Conservation (phyloP, 768 basidiomycete species). For the Suillus fuscotomentosus region DNA sequence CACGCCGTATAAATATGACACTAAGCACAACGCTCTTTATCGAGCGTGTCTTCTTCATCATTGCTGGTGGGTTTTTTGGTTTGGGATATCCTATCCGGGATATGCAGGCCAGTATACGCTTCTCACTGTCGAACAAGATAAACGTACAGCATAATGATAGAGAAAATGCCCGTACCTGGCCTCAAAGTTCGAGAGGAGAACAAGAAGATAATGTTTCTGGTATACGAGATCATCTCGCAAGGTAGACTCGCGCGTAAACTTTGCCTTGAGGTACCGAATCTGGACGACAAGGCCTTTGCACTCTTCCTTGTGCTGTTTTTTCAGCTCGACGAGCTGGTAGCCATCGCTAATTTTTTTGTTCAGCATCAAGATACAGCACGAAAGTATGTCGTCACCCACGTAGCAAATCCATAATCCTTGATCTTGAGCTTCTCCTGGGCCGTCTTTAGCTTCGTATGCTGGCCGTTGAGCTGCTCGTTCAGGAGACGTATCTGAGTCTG, state of each 20-base stretch:
- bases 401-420: conserved; percentile 56
- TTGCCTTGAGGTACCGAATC: conserved; percentile 89
- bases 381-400: conserved; percentile 39
- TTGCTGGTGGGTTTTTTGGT: conserved; percentile 40
- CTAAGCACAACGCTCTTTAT: conserved; percentile 57
- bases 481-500: conserved; percentile 64
- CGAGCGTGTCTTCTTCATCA: conserved; percentile 41
- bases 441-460: conserved; percentile 40
- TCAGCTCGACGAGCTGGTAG: conserved; percentile 51
- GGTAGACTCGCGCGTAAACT: conserved; percentile 80
- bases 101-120: conserved; percentile 71
- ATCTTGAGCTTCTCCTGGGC: conserved; percentile 48
- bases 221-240: conserved; percentile 76
- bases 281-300: conserved; percentile 90
- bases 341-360: conserved; percentile 42
- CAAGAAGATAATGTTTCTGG: conserved; percentile 86
- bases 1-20: conserved; percentile 63
- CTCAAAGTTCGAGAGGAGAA: conserved; percentile 69
- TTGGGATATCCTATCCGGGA: conserved; percentile 66
- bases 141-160: background rate
- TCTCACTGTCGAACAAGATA: conserved; percentile 46
- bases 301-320: conserved; percentile 75
- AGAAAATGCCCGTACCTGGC: conserved; percentile 48
- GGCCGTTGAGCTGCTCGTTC: conserved; percentile 61
- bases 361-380: conserved; percentile 2